These are phyloP conservation scores for Trichosporon coremiiforme DNA, from an alignment of 1,284 basidiomycete genomes.

Conservation along the genomic window DNA sequence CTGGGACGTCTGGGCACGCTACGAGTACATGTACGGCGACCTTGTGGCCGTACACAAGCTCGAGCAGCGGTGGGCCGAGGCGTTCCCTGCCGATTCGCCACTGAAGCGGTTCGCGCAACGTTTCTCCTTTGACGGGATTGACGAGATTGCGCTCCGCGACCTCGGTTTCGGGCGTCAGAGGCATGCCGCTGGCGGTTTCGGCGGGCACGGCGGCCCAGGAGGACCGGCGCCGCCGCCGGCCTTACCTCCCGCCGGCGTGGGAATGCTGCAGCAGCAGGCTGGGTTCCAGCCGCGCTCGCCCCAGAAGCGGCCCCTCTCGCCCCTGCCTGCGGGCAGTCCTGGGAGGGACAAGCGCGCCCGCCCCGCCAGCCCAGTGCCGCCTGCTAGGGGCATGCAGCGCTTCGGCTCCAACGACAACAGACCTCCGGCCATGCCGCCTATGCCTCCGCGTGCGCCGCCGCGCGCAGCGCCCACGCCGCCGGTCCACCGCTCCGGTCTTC, in stretches of 20 bases:
- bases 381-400: slow-evolving; percentile 10
- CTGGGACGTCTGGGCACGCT: slow-evolving; percentile 94
- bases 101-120: slow-evolving; percentile 90
- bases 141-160: slow-evolving; percentile 85
- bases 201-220: not conserved
- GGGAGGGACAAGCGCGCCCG: slow-evolving; percentile 5
- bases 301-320: not conserved
- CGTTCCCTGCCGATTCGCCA: slow-evolving; percentile 81
- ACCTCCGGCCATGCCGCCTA: slow-evolving; percentile 24
- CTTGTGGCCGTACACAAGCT: slow-evolving; percentile 85
- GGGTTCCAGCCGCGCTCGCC: slow-evolving; percentile 1
- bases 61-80: slow-evolving; percentile 82
- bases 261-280: slow-evolving; percentile 15
- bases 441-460: slow-evolving; percentile 25
- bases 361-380: not conserved
- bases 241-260: slow-evolving; percentile 19
- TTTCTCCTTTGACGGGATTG: slow-evolving; percentile 82
- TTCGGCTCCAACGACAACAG: not conserved
- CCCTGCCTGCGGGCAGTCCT: not conserved
- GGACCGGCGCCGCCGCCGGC: slow-evolving; percentile 19
- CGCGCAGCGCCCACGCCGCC: slow-evolving; percentile 7
- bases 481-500: slow-evolving; percentile 59
- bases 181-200: not conserved
- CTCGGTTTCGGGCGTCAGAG: slow-evolving; percentile 67
- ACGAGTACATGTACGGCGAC: slow-evolving; percentile 94